Conservation (phyloP, 192 early-diverging fungal species). For the Kickxella alabastrina region DNA sequence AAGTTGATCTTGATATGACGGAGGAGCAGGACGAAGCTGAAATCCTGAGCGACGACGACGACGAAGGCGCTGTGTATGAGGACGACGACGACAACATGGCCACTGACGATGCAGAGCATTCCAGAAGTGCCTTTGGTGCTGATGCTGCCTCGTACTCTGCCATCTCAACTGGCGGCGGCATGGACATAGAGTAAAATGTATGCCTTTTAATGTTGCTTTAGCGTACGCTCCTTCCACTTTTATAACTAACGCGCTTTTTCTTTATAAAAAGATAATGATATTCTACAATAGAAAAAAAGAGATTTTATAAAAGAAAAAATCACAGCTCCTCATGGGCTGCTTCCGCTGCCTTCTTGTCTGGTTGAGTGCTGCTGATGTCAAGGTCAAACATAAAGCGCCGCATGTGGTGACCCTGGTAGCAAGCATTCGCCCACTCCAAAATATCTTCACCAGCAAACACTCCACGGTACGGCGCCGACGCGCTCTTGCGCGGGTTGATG, state of each 20-base stretch:
- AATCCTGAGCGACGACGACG: slow-evolving; percentile 10
- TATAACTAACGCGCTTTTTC: not conserved
- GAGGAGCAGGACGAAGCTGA: slow-evolving; percentile 30
- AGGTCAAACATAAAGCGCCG: slow-evolving; percentile 51
- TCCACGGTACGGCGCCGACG: slow-evolving; percentile 59
- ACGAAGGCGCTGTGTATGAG: not conserved
- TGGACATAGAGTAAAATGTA: slow-evolving; percentile 28
- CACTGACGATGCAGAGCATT: slow-evolving; percentile 2
- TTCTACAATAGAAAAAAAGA: not conserved
- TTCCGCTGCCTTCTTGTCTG: not conserved
- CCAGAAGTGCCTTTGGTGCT: not conserved
- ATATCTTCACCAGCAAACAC: slow-evolving; percentile 57
- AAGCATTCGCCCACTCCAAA: slow-evolving; percentile 55
- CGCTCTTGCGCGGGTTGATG: slow-evolving; percentile 55
- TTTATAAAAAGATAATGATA: no score
- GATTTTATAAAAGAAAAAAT: not conserved
- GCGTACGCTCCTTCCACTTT: not conserved
- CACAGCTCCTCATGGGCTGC: slow-evolving; percentile 30
- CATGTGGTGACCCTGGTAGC: slow-evolving; percentile 28
- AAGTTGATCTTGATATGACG: slow-evolving; percentile 22
- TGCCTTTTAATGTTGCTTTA: no score
- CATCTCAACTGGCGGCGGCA: slow-evolving; percentile 3
- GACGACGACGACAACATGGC: slow-evolving; percentile 18
- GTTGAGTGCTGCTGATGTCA: slow-evolving; percentile 16
- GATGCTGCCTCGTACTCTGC: not conserved